Percentiles rank a stretch among this genome's conserved stretches.
phyloP scores from a whole-genome alignment of 2,329 filamentous ascomycete species.

The Ceratocystiopsis minuta region DNA sequence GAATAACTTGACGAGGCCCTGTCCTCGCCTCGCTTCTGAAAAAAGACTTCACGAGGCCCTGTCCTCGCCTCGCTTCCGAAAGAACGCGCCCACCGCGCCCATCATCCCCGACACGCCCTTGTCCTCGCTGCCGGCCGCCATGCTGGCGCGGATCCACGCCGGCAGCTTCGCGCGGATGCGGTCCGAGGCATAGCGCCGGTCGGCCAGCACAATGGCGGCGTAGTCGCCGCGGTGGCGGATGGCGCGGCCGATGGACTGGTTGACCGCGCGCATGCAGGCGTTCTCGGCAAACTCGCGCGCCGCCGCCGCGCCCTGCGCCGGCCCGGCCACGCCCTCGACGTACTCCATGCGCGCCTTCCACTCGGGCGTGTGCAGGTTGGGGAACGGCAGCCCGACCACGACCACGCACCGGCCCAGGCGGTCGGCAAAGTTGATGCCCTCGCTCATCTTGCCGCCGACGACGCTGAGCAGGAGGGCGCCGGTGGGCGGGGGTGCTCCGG shows the following conservation, averaged over 20 bases:
- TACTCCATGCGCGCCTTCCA: conserved; percentile 89
- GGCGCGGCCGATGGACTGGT: conserved; percentile 85
- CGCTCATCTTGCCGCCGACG: conserved; percentile 84
- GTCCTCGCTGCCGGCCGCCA: conserved; percentile 32
- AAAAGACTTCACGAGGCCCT: neutral
- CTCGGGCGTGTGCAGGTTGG: conserved; percentile 73
- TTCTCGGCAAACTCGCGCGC: conserved; percentile 81
- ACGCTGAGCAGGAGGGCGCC: conserved; percentile 67
- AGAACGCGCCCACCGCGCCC: conserved; percentile 38
- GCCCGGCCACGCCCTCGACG: conserved; percentile 37
- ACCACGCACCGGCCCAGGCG: conserved; percentile 73
- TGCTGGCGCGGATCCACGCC: conserved; percentile 65
- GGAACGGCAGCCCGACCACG: conserved; percentile 84
- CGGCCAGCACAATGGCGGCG: conserved; percentile 73
- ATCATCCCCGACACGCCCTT: conserved; percentile 39
- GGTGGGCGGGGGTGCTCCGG: too few relatives aligned
- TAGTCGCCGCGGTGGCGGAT: conserved; percentile 82
- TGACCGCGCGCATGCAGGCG: conserved; percentile 88
- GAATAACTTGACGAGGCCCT: neutral
- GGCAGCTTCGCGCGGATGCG: conserved; percentile 67
- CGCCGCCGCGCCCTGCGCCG: conserved; percentile 2
- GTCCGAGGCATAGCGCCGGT: conserved; percentile 57
- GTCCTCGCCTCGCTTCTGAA: too few relatives aligned
- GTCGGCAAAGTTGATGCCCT: conserved; percentile 97
- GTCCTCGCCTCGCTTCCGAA: conserved; percentile 30